Percentiles rank a stretch among this genome's conserved stretches.
Evolutionary conservation across 495 filamentous ascomycete genomes (phyloP).

Genomic region (Penicillium silybi): DNA sequence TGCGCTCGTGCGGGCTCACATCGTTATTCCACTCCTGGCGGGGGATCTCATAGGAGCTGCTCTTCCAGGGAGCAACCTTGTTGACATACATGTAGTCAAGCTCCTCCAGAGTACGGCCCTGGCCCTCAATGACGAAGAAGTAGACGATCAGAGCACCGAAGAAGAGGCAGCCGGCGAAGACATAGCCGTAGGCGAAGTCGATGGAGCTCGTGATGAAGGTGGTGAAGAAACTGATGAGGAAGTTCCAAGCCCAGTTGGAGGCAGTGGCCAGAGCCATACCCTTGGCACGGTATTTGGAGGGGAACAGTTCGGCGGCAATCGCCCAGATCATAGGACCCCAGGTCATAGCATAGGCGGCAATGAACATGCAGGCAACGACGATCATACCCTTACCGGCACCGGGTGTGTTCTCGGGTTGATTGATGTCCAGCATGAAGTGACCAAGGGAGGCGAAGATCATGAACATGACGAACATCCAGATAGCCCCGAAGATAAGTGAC

Average conservation of each 20-base stretch:
- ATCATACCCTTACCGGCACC: slow-evolving; percentile 70
- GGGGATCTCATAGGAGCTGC: slow-evolving; percentile 41
- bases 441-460: slow-evolving; percentile 69
- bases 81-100: slow-evolving; percentile 78
- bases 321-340: slow-evolving; percentile 84
- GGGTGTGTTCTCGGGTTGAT: slow-evolving; percentile 50
- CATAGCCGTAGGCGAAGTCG: slow-evolving; percentile 68
- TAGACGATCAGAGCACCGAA: slow-evolving; percentile 57
- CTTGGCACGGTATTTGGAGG: slow-evolving; percentile 65
- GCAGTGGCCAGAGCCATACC: slow-evolving; percentile 72
- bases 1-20: slow-evolving; percentile 13
- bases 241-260: slow-evolving; percentile 86
- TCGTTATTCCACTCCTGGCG: slow-evolving; percentile 15
- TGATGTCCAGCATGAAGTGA: slow-evolving; percentile 57
- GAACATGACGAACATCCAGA: slow-evolving; percentile 67
- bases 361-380: slow-evolving; percentile 67
- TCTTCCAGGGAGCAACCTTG: slow-evolving; percentile 59
- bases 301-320: slow-evolving; percentile 75
- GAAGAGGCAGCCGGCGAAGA: slow-evolving; percentile 68
- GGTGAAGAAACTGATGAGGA: slow-evolving; percentile 75
- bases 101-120: slow-evolving; percentile 63
- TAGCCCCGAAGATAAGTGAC: slow-evolving; percentile 61
- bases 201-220: slow-evolving; percentile 65
- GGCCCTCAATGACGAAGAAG: slow-evolving; percentile 69
- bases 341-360: slow-evolving; percentile 52